Evolutionary conservation across 805 yeast species (phyloP).

Genomic region (Trichomonascus vanleenenianus): DNA sequence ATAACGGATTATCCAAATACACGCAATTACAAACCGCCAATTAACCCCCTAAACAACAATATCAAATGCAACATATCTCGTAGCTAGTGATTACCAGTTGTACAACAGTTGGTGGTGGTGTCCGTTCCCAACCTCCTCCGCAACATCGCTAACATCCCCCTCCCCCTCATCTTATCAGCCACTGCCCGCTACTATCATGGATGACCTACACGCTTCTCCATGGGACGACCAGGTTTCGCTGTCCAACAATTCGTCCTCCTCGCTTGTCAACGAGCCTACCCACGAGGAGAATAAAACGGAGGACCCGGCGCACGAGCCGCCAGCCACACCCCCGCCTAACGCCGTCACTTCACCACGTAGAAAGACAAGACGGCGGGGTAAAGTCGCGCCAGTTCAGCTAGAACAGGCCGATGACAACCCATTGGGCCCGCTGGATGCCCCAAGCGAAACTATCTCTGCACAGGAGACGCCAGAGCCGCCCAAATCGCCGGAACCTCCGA

Average conservation of each 20-base stretch:
- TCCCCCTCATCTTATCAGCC: no score
- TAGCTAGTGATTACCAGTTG: no score
- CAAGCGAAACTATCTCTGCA: neutral
- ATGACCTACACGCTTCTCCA: constrained; percentile 10
- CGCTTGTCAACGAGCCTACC: constrained; percentile 5
- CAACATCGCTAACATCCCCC: no score
- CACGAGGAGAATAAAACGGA: neutral
- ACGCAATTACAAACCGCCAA: no score
- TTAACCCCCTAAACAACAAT: no score
- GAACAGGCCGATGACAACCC: constrained; percentile 11
- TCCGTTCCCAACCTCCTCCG: no score
- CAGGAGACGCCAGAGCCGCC: neutral
- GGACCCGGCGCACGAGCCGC: neutral
- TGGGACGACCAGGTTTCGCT: constrained; percentile 20
- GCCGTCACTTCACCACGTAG: constrained; percentile 1
- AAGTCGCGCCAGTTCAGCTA: constrained; percentile 3
- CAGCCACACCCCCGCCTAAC: constrained; percentile 3
- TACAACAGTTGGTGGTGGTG: no score
- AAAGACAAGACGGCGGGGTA: neutral
- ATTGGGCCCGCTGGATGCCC: constrained; percentile 13
- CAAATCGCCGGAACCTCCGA: neutral
- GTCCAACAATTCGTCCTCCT: constrained; percentile 10
- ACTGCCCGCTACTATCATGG: no score
- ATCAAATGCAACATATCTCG: no score
- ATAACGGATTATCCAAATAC: no score